phyloP scores from a whole-genome alignment of 768 basidiomycete species.

The Vararia minispora region DNA sequence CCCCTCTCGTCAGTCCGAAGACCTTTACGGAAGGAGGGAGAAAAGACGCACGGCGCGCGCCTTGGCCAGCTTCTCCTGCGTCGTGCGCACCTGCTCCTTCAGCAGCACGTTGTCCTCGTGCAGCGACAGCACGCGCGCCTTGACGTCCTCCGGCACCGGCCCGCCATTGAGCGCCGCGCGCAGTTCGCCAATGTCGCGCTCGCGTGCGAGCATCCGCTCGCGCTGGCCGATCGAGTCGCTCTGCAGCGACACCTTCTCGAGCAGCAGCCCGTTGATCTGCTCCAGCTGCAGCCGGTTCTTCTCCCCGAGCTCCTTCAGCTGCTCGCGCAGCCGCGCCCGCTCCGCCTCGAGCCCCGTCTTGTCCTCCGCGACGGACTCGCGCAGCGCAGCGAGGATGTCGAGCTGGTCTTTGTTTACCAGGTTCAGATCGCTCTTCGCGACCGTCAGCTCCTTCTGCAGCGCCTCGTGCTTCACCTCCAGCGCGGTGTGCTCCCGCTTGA shows the following conservation, averaged over 20 bases:
- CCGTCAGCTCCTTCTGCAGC: slow-evolving; percentile 55
- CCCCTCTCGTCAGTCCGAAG: neutral
- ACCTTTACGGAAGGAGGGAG: neutral
- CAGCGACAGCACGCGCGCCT: slow-evolving; percentile 56
- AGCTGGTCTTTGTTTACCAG: slow-evolving; percentile 91
- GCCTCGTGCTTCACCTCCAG: slow-evolving; percentile 61
- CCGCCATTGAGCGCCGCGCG: slow-evolving; percentile 68
- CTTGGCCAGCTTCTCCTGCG: slow-evolving; percentile 68
- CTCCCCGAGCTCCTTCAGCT: slow-evolving; percentile 61
- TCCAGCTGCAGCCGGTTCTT: slow-evolving; percentile 89
- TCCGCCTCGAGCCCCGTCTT: slow-evolving; percentile 67
- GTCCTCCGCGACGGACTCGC: slow-evolving; percentile 85
- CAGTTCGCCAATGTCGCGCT: slow-evolving; percentile 77
- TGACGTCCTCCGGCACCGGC: slow-evolving; percentile 76
- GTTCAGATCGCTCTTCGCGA: slow-evolving; percentile 79
- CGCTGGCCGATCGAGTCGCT: slow-evolving; percentile 84
- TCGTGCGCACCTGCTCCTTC: slow-evolving; percentile 60
- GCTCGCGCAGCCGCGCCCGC: slow-evolving; percentile 47
- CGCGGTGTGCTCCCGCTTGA: slow-evolving; percentile 59
- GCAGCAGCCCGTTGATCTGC: slow-evolving; percentile 70
- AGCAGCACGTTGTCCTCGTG: slow-evolving; percentile 69
- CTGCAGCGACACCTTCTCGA: slow-evolving; percentile 89
- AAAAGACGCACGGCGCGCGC: slow-evolving; percentile 49
- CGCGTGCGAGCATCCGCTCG: slow-evolving; percentile 77
- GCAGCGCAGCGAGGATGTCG: slow-evolving; percentile 75